phyloP scores from a whole-genome alignment of 331 rosid genomes.

The Erythrophleum ivorense region DNA sequence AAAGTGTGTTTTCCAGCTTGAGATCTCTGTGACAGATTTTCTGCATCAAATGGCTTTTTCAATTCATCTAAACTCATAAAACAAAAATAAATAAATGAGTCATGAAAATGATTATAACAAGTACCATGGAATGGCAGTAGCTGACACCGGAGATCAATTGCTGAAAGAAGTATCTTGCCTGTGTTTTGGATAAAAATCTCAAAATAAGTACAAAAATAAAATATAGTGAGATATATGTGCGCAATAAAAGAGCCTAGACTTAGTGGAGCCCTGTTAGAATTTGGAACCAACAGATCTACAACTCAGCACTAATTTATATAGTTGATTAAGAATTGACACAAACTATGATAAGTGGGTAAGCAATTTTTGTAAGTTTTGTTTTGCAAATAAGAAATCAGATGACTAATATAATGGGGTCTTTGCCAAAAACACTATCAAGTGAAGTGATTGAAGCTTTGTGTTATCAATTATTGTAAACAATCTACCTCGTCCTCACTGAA shows the following conservation, averaged over 20 bases:
- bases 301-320: neutral
- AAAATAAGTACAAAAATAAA: neutral
- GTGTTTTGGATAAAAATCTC: conserved; percentile 1
- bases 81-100: neutral
- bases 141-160: conserved; percentile 97
- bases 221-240: neutral
- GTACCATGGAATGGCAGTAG: conserved; percentile 94
- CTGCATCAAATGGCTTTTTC: conserved; percentile 48
- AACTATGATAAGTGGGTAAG: conserved; percentile 11
- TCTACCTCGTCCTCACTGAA: conserved; percentile 95
- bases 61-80: neutral
- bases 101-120: conserved; percentile 1
- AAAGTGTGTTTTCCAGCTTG: conserved; percentile 92
- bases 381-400: neutral
- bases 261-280: neutral
- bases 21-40: conserved; percentile 98
- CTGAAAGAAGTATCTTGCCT: conserved; percentile 94
- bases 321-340: too few species aligned
- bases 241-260: neutral
- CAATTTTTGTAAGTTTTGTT: neutral
- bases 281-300: neutral
- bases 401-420: conserved; percentile 31
- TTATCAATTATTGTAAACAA: conserved; percentile 1
- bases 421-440: conserved; percentile 39
- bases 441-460: conserved; percentile 30